Evolutionary conservation across 495 filamentous ascomycete genomes (phyloP).

Genomic region (Daldinia childiae): DNA sequence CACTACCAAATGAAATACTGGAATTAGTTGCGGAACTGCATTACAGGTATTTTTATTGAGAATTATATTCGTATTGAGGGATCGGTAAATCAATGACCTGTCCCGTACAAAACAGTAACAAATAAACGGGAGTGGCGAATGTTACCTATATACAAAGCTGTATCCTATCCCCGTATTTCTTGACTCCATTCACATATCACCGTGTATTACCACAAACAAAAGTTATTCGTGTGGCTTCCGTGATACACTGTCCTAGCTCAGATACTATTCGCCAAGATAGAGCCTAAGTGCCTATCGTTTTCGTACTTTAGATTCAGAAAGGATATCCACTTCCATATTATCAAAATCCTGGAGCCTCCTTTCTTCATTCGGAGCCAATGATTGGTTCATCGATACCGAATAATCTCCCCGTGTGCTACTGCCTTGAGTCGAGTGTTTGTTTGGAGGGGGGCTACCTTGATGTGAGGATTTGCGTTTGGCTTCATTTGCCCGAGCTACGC

Average conservation of each 20-base stretch:
- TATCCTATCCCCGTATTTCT: background rate
- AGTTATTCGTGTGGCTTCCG: background rate
- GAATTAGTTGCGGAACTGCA: background rate
- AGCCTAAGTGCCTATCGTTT: background rate
- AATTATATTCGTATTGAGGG: background rate
- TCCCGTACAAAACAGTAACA: background rate
- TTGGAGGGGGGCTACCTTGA: background rate
- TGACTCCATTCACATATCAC: background rate
- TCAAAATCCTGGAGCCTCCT: background rate
- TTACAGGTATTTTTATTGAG: background rate
- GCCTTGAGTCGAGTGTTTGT: background rate
- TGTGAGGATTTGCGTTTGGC: background rate
- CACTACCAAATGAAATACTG: background rate
- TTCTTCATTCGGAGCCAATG: background rate
- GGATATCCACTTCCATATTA: background rate
- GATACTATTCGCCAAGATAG: background rate
- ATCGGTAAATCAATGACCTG: background rate
- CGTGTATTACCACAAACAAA: background rate
- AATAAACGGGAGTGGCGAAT: background rate
- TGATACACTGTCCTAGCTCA: background rate
- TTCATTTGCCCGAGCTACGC: background rate
- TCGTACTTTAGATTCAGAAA: background rate
- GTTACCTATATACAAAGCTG: background rate
- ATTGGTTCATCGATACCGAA: background rate
- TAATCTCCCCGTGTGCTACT: background rate